Conservation (phyloP, 805 yeast species). For the Candida vartiovaarae region DNA sequence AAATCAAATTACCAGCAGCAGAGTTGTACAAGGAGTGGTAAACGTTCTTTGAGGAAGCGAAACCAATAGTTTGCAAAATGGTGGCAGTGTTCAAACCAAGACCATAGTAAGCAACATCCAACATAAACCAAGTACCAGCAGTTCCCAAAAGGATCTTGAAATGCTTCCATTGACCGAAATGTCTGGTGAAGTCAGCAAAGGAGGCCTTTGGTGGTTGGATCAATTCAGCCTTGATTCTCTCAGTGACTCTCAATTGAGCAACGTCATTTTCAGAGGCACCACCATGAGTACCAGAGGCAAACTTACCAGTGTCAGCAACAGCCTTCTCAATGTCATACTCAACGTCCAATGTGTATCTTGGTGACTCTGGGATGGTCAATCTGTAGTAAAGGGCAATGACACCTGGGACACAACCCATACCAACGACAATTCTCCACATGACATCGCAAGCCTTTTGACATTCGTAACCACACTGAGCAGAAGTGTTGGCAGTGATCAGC, state of each 20-base stretch:
- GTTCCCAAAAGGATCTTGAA: slow-evolving; percentile 81
- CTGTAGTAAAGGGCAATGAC: slow-evolving; percentile 78
- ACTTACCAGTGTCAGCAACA: slow-evolving; percentile 48
- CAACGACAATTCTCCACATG: slow-evolving; percentile 90
- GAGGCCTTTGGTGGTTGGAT: slow-evolving; percentile 75
- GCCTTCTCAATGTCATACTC: slow-evolving; percentile 49
- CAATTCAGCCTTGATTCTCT: slow-evolving; percentile 46
- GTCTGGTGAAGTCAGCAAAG: slow-evolving; percentile 58
- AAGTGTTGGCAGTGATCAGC: slow-evolving; percentile 44
- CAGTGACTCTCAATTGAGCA: slow-evolving; percentile 39
- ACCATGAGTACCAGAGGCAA: slow-evolving; percentile 43
- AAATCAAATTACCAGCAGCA: slow-evolving; percentile 88
- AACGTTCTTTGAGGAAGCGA: slow-evolving; percentile 62
- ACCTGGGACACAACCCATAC: slow-evolving; percentile 91
- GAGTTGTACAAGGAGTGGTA: slow-evolving; percentile 65
- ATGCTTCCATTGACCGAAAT: slow-evolving; percentile 80
- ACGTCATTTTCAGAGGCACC: slow-evolving; percentile 39
- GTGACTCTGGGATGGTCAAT: slow-evolving; percentile 91
- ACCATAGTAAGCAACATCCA: slow-evolving; percentile 90
- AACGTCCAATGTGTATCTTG: slow-evolving; percentile 82
- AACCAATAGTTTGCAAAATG: slow-evolving; percentile 79
- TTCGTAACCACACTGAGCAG: slow-evolving; percentile 52
- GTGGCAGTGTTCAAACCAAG: slow-evolving; percentile 75
- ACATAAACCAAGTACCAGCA: slow-evolving; percentile 85
- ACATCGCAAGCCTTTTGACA: slow-evolving; percentile 81